These are phyloP conservation scores for Kickxella alabastrina DNA, from an alignment of 192 early-diverging fungal species.

Conservation along the genomic window DNA sequence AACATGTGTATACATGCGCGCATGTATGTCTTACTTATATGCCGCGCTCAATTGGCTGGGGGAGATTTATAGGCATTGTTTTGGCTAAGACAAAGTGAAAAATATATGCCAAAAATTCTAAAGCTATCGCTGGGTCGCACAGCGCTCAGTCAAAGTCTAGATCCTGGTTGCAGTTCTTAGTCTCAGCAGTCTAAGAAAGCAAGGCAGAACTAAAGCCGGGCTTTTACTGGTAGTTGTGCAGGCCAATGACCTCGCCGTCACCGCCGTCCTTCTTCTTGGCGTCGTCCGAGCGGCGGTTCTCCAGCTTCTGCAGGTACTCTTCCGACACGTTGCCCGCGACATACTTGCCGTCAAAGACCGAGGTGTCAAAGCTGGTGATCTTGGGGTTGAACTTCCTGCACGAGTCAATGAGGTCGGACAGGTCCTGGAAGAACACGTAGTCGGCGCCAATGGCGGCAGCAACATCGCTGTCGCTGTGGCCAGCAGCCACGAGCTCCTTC, in stretches of 20 bases:
- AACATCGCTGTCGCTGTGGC: conserved; percentile 76
- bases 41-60: too few relatives aligned
- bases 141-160: too few relatives aligned
- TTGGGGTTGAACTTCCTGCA: conserved; percentile 80
- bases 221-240: conserved; percentile 51
- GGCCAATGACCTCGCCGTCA: conserved; percentile 46
- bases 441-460: conserved; percentile 92
- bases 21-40: too few relatives aligned
- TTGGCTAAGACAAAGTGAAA: too few relatives aligned
- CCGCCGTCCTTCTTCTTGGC: conserved; percentile 34
- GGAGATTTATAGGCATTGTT: too few relatives aligned
- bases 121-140: too few relatives aligned
- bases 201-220: too few relatives aligned
- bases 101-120: too few relatives aligned
- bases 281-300: conserved; percentile 40
- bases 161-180: too few relatives aligned
- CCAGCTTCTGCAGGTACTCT: conserved; percentile 62
- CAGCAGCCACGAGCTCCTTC: conserved; percentile 83
- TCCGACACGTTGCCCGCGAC: conserved; percentile 75
- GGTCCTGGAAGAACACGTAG: conserved; percentile 86
- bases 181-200: too few relatives aligned
- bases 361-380: conserved; percentile 86
- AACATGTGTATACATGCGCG: too few relatives aligned
- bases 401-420: conserved; percentile 81
- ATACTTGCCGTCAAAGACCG: conserved; percentile 95